Evolutionary conservation across 176 grass and related monocot genomes (phyloP).

Genomic region (Chloris gayana): DNA sequence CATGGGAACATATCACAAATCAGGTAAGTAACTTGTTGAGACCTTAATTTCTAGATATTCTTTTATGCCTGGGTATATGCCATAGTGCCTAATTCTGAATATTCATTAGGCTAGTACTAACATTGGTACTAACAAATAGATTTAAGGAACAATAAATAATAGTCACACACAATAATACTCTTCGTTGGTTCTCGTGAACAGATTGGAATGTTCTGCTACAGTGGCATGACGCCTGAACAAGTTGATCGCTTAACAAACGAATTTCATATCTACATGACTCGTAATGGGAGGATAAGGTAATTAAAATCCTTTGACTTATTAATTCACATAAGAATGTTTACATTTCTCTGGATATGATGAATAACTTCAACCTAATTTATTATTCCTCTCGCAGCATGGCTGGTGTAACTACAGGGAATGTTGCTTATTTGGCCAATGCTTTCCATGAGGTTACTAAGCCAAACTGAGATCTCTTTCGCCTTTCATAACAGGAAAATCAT

Average conservation of each 20-base stretch:
- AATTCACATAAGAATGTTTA: background rate
- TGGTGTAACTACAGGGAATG: constrained; percentile 76
- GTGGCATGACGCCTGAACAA: constrained; percentile 90
- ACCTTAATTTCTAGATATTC: background rate
- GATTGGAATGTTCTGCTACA: constrained; percentile 98
- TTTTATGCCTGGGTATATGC: too few relatives aligned
- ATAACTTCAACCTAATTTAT: background rate
- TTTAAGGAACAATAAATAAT: too few relatives aligned
- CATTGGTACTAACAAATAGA: too few relatives aligned
- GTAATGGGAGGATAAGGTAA: constrained; percentile 90
- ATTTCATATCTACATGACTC: constrained; percentile 92
- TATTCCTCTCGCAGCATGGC: constrained; percentile 66
- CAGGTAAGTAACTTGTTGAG: constrained; percentile 52
- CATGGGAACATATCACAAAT: constrained; percentile 95
- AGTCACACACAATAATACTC: background rate
- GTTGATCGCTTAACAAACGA: constrained; percentile 82
- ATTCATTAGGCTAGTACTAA: too few relatives aligned
- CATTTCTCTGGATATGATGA: background rate
- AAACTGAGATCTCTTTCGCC: background rate
- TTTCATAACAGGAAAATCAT: background rate
- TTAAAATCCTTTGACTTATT: background rate
- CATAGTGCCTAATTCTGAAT: background rate
- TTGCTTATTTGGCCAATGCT: constrained; percentile 74
- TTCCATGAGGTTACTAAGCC: constrained; percentile 84
- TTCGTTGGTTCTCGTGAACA: background rate